phyloP scores from a whole-genome alignment of 1,139 yeast species.

The Meyerozyma carpophila region DNA sequence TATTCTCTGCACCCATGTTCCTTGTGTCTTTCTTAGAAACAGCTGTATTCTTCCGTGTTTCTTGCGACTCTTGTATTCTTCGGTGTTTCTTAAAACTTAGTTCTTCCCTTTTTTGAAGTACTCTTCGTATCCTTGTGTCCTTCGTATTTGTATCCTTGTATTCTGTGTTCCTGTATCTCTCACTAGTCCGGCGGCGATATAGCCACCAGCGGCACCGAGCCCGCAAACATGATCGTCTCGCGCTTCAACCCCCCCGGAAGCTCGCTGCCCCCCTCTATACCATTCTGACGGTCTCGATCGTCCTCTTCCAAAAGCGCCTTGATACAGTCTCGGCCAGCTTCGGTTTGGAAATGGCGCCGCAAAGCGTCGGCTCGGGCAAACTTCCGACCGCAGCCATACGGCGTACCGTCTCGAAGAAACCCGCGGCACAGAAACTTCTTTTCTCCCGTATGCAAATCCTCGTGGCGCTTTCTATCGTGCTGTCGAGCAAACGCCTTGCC shows the following conservation, averaged over 20 bases:
- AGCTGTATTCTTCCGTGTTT: too few relatives aligned
- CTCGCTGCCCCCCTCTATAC: background rate
- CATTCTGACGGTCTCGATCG: conserved; percentile 21
- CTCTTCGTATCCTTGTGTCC: too few relatives aligned
- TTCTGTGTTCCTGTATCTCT: too few relatives aligned
- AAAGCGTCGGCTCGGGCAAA: conserved; percentile 96
- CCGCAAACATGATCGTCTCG: background rate
- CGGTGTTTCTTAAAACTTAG: too few relatives aligned
- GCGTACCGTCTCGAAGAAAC: conserved; percentile 50
- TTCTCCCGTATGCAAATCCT: conserved; percentile 87
- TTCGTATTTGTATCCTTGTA: too few relatives aligned
- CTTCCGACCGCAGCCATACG: conserved; percentile 90
- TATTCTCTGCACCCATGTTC: too few relatives aligned
- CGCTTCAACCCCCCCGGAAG: conserved; percentile 1
- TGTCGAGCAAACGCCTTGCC: conserved; percentile 95
- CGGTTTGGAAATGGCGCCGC: conserved; percentile 90
- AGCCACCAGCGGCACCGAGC: conserved; percentile 25
- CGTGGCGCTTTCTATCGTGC: conserved; percentile 92
- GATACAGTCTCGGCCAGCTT: conserved; percentile 84
- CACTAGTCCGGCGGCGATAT: conserved; percentile 36
- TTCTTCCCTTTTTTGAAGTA: too few relatives aligned
- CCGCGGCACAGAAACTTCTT: conserved; percentile 86
- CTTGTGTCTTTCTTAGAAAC: too few relatives aligned
- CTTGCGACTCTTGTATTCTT: too few relatives aligned
- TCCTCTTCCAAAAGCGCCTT: conserved; percentile 69